Conservation (phyloP, 129 eudicot genomes). For the Oenanthe sinensis region DNA sequence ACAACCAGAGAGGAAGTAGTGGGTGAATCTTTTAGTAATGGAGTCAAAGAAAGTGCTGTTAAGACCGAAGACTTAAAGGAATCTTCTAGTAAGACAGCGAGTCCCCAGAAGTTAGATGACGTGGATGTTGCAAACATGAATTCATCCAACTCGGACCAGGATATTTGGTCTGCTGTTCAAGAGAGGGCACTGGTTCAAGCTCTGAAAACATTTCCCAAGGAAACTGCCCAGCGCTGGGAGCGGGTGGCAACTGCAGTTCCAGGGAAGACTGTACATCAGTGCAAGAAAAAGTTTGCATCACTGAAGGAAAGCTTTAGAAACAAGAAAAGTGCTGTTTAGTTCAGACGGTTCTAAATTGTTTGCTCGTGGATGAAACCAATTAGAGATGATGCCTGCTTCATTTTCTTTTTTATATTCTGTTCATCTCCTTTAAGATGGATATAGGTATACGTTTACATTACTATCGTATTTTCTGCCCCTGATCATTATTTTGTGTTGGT, state of each 20-base stretch:
- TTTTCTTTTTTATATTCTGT: neutral
- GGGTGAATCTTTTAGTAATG: slow-evolving; percentile 27
- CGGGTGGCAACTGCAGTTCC: slow-evolving; percentile 93
- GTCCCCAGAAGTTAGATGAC: slow-evolving; percentile 15
- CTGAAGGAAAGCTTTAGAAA: slow-evolving; percentile 77
- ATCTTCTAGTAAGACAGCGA: slow-evolving; percentile 17
- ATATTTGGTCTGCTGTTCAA: slow-evolving; percentile 74
- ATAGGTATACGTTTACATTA: neutral
- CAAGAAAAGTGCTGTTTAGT: slow-evolving; percentile 49
- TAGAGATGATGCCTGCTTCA: neutral
- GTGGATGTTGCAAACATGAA: slow-evolving; percentile 21
- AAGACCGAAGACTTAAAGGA: slow-evolving; percentile 11
- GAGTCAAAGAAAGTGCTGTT: slow-evolving; percentile 9
- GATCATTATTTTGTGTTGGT: slow-evolving; percentile 1
- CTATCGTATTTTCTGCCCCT: neutral
- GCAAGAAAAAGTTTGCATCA: slow-evolving; percentile 74
- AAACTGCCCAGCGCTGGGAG: slow-evolving; percentile 82
- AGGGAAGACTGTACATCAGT: slow-evolving; percentile 76
- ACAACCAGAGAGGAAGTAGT: slow-evolving; percentile 60
- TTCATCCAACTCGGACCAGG: slow-evolving; percentile 37
- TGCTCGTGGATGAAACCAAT: neutral
- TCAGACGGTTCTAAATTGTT: neutral
- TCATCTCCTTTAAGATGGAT: slow-evolving; percentile 8
- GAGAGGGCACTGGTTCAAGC: slow-evolving; percentile 85
- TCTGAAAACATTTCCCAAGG: slow-evolving; percentile 83